Percentiles rank a stretch among this genome's conserved stretches.
Evolutionary conservation across 352 stramenopile genomes (phyloP).

Genomic region (Poterioochromonas sp.): DNA sequence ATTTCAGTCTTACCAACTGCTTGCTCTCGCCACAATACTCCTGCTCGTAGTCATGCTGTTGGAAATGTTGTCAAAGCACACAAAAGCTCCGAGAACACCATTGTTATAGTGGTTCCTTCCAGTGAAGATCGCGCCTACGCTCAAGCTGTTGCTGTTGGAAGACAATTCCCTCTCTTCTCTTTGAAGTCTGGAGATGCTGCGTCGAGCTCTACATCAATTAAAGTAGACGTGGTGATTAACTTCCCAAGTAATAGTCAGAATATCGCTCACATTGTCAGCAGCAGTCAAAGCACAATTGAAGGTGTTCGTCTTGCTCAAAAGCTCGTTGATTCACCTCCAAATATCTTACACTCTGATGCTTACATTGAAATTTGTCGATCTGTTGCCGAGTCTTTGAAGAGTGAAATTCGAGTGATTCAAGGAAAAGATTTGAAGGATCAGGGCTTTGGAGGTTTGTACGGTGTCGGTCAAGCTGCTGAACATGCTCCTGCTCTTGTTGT

Average conservation of each 20-base stretch:
- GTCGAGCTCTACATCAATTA: constrained; percentile 31
- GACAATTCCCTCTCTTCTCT: constrained; percentile 58
- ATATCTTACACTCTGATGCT: constrained; percentile 74
- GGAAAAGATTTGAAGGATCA: constrained; percentile 72
- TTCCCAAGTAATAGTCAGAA: neutral
- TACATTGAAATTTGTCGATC: constrained; percentile 67
- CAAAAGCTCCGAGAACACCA: constrained; percentile 46
- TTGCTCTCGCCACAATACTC: constrained; percentile 60
- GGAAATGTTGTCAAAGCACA: constrained; percentile 37
- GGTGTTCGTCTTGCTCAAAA: neutral
- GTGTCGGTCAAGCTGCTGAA: constrained; percentile 73
- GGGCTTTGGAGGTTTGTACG: constrained; percentile 81
- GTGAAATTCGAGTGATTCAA: constrained; percentile 69
- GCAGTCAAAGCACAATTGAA: neutral
- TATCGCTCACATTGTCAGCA: neutral
- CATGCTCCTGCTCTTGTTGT: constrained; percentile 78
- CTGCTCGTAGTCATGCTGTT: constrained; percentile 62
- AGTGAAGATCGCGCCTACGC: constrained; percentile 56
- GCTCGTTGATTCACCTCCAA: constrained; percentile 74
- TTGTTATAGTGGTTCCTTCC: constrained; percentile 56
- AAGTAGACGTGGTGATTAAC: constrained; percentile 1
- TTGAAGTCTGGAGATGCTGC: constrained; percentile 48
- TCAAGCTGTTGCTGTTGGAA: constrained; percentile 49
- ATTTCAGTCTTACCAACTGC: constrained; percentile 48
- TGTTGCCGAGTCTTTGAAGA: constrained; percentile 42